Base-by-base conservation (phyloP, 805 yeast species). In the Naumovozyma castellii region DNA sequence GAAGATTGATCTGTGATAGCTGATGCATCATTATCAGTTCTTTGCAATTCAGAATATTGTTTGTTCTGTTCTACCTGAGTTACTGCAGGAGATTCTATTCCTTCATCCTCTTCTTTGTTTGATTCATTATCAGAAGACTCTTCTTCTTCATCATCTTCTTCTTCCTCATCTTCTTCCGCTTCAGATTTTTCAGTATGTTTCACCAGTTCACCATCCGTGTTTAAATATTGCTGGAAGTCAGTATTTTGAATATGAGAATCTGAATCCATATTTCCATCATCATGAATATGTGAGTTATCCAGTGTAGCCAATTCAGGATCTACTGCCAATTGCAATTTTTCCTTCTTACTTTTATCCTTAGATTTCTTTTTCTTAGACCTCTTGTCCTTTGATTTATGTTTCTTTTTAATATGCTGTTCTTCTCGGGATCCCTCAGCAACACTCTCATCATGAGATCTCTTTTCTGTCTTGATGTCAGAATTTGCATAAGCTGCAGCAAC, bases 221-320 rank as follows among this genome's bases (percentile, higher is more conserved):
- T 59, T 34, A 57, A 39, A 39, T 55, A 55, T 43, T 58, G 62
- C 41, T 62, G 65, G 41, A 64, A 64, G 42, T 57, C 62, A 5
- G 63, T 64, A 38, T 65, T 67, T 42, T 62, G 69, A 2, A 80
- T 79, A 42, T 79, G 65, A 33, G 78, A 76, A 38, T 80, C 68
- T 0, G 85, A 84, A 50, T 80, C 84, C 45, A 78, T 65, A 35
- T 80, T 76, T 2, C 84, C 84, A 35, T 80, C 50, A 3, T 64
- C 48, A 41, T 37, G 20, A 17, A 33, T 29, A 14, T 19, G n/a
- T 9, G 49, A 43, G 35, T 61, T 67, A 48, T 71, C 78, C 19
- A 73, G 43, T 25, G 71, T 72, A 8, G 77, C 73, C 30, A 77
- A 52, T 47, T 72, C 81, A 0, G 81, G 80, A 52, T 76, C 81